phyloP scores from a whole-genome alignment of 1,284 basidiomycete species.

The Inonotus hispidus region DNA sequence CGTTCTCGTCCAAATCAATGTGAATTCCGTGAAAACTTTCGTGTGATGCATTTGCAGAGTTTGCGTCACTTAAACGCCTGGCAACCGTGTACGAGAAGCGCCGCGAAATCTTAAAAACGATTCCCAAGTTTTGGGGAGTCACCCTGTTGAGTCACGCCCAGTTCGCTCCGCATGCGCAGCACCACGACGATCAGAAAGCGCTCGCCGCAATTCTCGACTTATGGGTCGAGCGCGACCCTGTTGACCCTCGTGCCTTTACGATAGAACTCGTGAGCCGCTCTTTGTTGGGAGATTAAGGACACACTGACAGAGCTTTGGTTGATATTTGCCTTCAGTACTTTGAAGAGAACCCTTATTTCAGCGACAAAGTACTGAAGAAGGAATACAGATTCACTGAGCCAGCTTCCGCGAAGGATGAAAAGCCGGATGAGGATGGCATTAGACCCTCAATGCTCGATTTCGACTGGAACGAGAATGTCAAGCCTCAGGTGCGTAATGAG shows the following conservation, averaged over 20 bases:
- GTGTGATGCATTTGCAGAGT: constrained; percentile 44
- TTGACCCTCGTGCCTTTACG: constrained; percentile 67
- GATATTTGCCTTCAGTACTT: constrained; percentile 69
- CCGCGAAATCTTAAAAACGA: constrained; percentile 55
- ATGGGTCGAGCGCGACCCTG: constrained; percentile 65
- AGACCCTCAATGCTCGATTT: constrained; percentile 72
- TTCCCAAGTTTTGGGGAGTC: constrained; percentile 74
- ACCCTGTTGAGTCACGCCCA: constrained; percentile 65
- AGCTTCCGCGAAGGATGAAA: constrained; percentile 46
- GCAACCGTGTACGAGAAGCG: constrained; percentile 62
- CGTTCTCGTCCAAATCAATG: background rate
- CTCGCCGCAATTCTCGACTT: constrained; percentile 73
- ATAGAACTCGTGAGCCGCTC: constrained; percentile 68
- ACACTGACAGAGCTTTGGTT: background rate
- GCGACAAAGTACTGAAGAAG: constrained; percentile 68
- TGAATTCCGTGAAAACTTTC: constrained; percentile 2
- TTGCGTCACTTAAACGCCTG: constrained; percentile 50
- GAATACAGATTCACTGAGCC: constrained; percentile 68
- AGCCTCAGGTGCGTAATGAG: constrained; percentile 46
- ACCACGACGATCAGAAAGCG: constrained; percentile 65
- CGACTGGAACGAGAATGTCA: constrained; percentile 68
- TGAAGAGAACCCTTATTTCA: constrained; percentile 79
- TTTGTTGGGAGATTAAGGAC: constrained; percentile 20
- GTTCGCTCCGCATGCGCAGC: constrained; percentile 58
- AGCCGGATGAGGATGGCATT: constrained; percentile 65